Base-by-base conservation (phyloP, 1,139 yeast genomes). In the Protomyces gravidus region DNA sequence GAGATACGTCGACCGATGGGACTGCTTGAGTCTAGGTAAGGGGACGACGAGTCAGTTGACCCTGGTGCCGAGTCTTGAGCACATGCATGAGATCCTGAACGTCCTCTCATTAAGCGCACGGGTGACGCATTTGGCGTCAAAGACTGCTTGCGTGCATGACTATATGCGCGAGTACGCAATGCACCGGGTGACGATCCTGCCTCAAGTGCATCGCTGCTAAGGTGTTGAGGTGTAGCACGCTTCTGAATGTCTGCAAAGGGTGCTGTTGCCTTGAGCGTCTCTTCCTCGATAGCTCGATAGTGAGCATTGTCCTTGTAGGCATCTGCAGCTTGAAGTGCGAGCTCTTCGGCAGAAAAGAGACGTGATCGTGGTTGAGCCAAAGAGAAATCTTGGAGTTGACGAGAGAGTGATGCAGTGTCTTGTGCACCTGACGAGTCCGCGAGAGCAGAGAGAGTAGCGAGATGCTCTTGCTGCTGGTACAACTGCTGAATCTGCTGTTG, bases 201-300 rank as follows among this genome's bases (percentile, higher is more conserved):
- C n/a, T 23, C 33, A 9, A 25, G 26, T 25, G 48, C 15, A 21
- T 28, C 49, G 5, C 19, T 13, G 19, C 42, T 17, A 9, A 5
- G 21, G 3, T 19, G 11, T 13, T n/a, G 25, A 9, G 42, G 23
- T 5, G 21, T 17, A 17, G 21, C 9, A 17, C 58, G 50, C 19
- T 53, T 53, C 47, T 45, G 45, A 11, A 53, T 15, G 25, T 53
- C 58, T 9, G 46, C 36, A 17, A 53, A 53, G 9, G 58, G 58
- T n/a, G 58, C 58, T 5, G 48, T 45, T 28, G 58, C 58, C 26
- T 33, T 53, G 36, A 53, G 28, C 9, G 58, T 46, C n/a, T 45
- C 46, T 21, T 53, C 36, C 21, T 53, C 58, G 26, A 53, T 53
- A 27, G 51, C 46, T 9, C 26, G 26, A 21, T 53, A 53, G 17